Conservation (phyloP, 2,329 filamentous ascomycete species). For the Sporothrix euskadiensis region DNA sequence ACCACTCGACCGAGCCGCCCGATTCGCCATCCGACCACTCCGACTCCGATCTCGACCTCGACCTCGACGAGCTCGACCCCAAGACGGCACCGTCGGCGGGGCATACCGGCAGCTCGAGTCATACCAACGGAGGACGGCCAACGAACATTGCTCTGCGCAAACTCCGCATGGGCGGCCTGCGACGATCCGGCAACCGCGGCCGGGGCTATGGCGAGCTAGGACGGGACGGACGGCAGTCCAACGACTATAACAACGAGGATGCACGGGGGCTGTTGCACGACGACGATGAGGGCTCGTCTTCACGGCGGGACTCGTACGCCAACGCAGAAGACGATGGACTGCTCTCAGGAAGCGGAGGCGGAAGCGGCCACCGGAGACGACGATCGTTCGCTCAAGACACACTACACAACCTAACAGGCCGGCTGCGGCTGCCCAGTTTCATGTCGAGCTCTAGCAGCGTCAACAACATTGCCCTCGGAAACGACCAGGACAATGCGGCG, state of each 20-base stretch:
- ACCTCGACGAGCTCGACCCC: slow-evolving; percentile 78
- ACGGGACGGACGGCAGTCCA: slow-evolving; percentile 48
- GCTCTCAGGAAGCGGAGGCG: slow-evolving; percentile 52
- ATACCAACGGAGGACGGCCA: slow-evolving; percentile 40
- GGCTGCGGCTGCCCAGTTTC: slow-evolving; percentile 67
- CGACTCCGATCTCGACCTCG: slow-evolving; percentile 76
- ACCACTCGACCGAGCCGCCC: slow-evolving; percentile 60
- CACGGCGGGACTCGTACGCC: slow-evolving; percentile 58
- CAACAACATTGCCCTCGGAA: slow-evolving; percentile 32
- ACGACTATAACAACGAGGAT: slow-evolving; percentile 62
- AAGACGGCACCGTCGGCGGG: slow-evolving; percentile 36
- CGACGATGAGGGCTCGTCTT: slow-evolving; percentile 46
- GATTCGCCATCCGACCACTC: slow-evolving; percentile 68
- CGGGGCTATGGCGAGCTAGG: slow-evolving; percentile 63
- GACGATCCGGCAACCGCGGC: slow-evolving; percentile 56
- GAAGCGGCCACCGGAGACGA: slow-evolving; percentile 37
- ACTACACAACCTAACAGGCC: slow-evolving; percentile 48
- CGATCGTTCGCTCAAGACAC: slow-evolving; percentile 46
- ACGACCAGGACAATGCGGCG: slow-evolving; percentile 51
- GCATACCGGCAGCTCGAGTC: slow-evolving; percentile 34
- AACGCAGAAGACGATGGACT: slow-evolving; percentile 70
- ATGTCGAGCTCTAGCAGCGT: slow-evolving; percentile 48
- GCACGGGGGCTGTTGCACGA: slow-evolving; percentile 29
- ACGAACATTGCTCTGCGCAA: slow-evolving; percentile 70
- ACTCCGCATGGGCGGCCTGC: slow-evolving; percentile 65